Evolutionary conservation across 495 filamentous ascomycete genomes (phyloP).

Genomic region (Talaromyces nanjingensis): DNA sequence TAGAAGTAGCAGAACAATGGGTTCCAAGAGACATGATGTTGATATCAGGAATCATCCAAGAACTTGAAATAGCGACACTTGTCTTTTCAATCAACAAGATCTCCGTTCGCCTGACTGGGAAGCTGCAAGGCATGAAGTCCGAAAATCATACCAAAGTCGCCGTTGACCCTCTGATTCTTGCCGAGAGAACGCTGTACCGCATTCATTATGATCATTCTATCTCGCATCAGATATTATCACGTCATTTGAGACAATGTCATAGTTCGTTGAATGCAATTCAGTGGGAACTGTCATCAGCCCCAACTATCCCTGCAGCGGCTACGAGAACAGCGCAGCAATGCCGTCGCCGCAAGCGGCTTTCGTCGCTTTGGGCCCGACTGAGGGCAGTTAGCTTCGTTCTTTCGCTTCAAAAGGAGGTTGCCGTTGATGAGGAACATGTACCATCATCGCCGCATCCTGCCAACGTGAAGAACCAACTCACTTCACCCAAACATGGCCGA

Average conservation of each 20-base stretch:
- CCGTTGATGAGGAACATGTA: not conserved
- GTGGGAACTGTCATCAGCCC: not conserved
- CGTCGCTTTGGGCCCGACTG: constrained; percentile 1
- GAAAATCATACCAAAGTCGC: not conserved
- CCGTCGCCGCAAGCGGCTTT: not conserved
- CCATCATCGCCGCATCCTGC: not conserved
- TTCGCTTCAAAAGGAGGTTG: constrained; percentile 1
- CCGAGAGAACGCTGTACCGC: not conserved
- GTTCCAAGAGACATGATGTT: not conserved
- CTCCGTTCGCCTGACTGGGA: not conserved
- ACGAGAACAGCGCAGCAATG: not conserved
- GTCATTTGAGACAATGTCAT: not conserved
- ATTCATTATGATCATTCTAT: not conserved
- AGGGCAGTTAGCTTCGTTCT: constrained; percentile 1
- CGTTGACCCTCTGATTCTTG: not conserved
- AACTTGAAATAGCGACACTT: not conserved
- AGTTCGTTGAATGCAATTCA: not conserved
- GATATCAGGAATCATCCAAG: not conserved
- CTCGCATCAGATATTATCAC: not conserved
- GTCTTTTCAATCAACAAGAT: not conserved
- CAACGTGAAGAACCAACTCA: not conserved
- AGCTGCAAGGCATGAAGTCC: not conserved
- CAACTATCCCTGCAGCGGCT: not conserved
- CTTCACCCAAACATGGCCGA: not conserved
- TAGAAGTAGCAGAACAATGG: not conserved